Base-by-base conservation (phyloP, 2,329 filamentous ascomycete species). In the Stachybotrys elegans region DNA sequence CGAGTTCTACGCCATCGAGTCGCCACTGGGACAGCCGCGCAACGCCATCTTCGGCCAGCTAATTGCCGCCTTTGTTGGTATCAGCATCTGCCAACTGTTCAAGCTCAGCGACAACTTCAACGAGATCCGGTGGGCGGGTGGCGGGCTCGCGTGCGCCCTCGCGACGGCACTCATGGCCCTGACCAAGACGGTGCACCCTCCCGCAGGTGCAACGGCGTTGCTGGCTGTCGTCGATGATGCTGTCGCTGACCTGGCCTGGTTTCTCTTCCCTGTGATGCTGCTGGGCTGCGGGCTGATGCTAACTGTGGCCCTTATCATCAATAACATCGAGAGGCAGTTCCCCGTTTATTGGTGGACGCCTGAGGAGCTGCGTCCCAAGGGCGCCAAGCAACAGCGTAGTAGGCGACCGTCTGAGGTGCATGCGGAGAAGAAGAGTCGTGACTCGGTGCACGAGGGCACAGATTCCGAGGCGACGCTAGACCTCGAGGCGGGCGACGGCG, bases 181-280 rank as follows among this genome's bases (percentile, higher is more conserved):
- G 19, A 89, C 84, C 2, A 83, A 83, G 42, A 88, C 84, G 0
- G 72, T 86, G 0, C 84, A 90, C 51, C 86, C 86, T 0, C 86
- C 86, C 0, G 86, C 84, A 0, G 86, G 86, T 5, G 85, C 86
- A 8, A 90, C 85, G 1, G 85, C 84, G 0, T 64, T 91, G 2
- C 65, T 90, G 21, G 83, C 84, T 1, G 81, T 84, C 0, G 71
- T 81, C 1, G 78, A 82, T 46, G 65, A 73, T 3, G 65, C 69
- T 2, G 66, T 81, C 2, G 68, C 72, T 9, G 52, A 56, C 0
- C 61, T 89, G 11, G 84, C 84, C n/a, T 90, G 86, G 86, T 79
- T 74, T 47, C 62, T 88, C 12, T 58, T 89, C 6, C 78, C 81
- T 0, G 65, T 87, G 6, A 71, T 88, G 16, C 43, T 84, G 29